Evolutionary conservation across 2,329 filamentous ascomycete species (phyloP).

Genomic region (Claviceps sp.): DNA sequence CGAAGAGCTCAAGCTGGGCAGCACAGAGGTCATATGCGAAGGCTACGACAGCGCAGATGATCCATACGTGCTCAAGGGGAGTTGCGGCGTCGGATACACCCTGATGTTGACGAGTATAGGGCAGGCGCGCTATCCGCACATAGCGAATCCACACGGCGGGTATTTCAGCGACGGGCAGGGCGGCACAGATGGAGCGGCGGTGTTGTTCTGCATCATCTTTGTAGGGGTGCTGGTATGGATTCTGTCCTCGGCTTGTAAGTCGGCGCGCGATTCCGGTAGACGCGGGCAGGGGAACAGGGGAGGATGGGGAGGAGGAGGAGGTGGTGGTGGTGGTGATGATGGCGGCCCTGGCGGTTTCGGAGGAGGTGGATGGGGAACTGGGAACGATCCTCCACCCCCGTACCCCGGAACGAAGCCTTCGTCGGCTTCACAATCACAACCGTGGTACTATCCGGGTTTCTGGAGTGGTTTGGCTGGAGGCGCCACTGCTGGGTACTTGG

Average conservation of each 20-base stretch:
- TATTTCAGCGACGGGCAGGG: slow-evolving; percentile 20
- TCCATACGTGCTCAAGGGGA: slow-evolving; percentile 77
- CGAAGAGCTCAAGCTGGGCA: slow-evolving; percentile 55
- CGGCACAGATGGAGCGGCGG: slow-evolving; percentile 21
- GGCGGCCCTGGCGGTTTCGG: slow-evolving; percentile 9
- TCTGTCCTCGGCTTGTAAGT: slow-evolving; percentile 40
- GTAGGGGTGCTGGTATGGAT: slow-evolving; percentile 48
- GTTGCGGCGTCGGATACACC: slow-evolving; percentile 84
- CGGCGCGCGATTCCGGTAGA: slow-evolving; percentile 8
- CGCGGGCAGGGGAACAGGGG: slow-evolving; percentile 16
- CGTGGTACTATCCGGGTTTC: slow-evolving; percentile 58
- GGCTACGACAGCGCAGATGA: slow-evolving; percentile 69
- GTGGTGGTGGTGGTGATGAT: slow-evolving; percentile 5
- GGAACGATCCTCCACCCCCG: slow-evolving; percentile 39
- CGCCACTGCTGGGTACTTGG: slow-evolving; percentile 54
- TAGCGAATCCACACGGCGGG: slow-evolving; percentile 25
- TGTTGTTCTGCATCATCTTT: slow-evolving; percentile 50
- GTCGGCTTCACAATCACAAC: slow-evolving; percentile 16
- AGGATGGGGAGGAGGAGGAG: slow-evolving; percentile 13
- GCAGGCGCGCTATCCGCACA: slow-evolving; percentile 52
- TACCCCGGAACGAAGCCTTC: slow-evolving; percentile 26
- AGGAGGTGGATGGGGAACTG: slow-evolving; percentile 24
- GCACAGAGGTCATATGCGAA: slow-evolving; percentile 85
- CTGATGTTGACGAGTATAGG: slow-evolving; percentile 66
- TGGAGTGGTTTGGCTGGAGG: slow-evolving; percentile 58